Evolutionary conservation across 1,284 basidiomycete species (phyloP), one percentile per base, ranked within the genome.

Genomic region (Malassezia nana): DNA sequence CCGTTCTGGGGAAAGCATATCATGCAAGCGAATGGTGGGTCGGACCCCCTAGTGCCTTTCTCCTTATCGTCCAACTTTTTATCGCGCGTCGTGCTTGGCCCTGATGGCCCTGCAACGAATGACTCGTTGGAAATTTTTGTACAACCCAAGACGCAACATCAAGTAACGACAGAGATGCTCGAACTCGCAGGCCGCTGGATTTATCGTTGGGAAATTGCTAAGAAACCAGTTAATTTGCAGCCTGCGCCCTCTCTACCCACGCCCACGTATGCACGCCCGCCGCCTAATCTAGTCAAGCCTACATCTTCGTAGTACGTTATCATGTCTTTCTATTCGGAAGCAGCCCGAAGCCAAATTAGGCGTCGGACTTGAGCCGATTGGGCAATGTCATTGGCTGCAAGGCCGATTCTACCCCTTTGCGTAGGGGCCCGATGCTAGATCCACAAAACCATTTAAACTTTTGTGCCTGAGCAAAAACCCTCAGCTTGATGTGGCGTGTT

Each of bases 1-100:
- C 65, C 64, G 1, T 65, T 66, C 40, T 71, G 64, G 62, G 66
- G 65, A 15, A 72, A 72, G 44, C 58, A 64, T 50, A 65, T 72
- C 22, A 64, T 64, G 46, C 61, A 65, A 31, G 62, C 60, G 28
- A 57, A 52, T 28, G 69, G 69, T n/a, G 61, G 52, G n/a, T 48
- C 53, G 12, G 69, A 72, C 48, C 62, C 60, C 38, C 39, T 70
- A 28, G 69, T 72, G 24, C 55, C 52, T 4, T 66, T 61, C 56
- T 58, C 57, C 33, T 70, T 65, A 52, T 63, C 66, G 29, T 47
- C 63, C 16, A 52, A 57, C 13, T 71, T 72, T 33, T 41, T 69
- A 18, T 47, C 52, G 13, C 50, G 42, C 4, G 50, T 72, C 12
- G 63, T 69, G 2, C 55, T 70, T 5, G 68, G 51, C 12, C 38